These are phyloP conservation scores for Cynanchum wilfordii DNA, from an alignment of 257 asterid genomes.

Conservation along the genomic window DNA sequence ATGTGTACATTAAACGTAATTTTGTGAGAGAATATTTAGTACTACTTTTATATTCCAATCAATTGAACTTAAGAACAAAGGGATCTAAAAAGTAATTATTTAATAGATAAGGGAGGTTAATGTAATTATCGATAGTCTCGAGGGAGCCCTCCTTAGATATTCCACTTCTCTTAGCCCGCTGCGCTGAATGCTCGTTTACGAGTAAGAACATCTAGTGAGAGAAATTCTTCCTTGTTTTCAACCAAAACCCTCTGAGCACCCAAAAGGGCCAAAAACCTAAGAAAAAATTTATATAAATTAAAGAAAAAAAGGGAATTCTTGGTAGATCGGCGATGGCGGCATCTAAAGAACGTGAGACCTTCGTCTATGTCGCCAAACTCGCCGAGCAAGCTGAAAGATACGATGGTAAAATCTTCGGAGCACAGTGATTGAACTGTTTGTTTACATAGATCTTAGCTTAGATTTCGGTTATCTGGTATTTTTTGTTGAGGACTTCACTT, in stretches of 20 bases:
- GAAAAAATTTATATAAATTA: too few relatives aligned
- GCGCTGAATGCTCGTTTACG: conserved; percentile 9
- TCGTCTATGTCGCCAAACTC: conserved; percentile 35
- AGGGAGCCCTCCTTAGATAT: conserved; percentile 11
- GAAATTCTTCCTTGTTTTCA: conserved; percentile 13
- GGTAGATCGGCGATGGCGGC: conserved; percentile 34
- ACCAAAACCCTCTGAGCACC: conserved; percentile 6
- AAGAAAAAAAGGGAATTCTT: background rate
- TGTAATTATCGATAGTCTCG: conserved; percentile 1
- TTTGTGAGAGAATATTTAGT: too few relatives aligned
- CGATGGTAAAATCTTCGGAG: conserved; percentile 27
- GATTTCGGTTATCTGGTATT: background rate
- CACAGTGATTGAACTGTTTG: conserved; percentile 4
- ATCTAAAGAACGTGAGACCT: conserved; percentile 30
- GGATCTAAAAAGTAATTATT: background rate
- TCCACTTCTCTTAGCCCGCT: background rate
- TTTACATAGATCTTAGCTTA: conserved; percentile 1
- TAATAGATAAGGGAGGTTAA: background rate
- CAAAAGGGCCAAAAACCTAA: background rate
- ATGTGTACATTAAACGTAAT: too few relatives aligned
- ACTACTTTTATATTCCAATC: too few relatives aligned
- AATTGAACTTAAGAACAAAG: too few relatives aligned
- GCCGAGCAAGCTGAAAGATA: conserved; percentile 42
- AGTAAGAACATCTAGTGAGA: background rate
- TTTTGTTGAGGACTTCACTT: background rate